Base-by-base conservation (phyloP, 1,284 basidiomycete species). In the Ceratobasidium papillatum region DNA sequence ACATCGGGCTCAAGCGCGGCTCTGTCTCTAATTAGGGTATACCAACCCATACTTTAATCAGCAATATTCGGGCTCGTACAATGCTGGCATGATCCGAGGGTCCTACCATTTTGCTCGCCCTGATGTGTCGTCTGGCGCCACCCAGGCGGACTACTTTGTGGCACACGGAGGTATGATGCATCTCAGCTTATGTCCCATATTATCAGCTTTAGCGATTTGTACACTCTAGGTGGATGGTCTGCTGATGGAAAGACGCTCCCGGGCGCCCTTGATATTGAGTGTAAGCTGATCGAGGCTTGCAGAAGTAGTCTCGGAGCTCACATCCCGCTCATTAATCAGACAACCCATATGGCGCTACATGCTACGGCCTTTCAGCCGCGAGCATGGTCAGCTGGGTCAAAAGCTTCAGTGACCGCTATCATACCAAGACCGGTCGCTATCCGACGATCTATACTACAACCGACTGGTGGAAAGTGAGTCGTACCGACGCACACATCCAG, bases 181-280 rank as follows among this genome's bases (percentile, higher is more conserved):
- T 22, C 25, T 43, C 59, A 30, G 27, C 45, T 47, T 43, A n/a
- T 19, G 8, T 41, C 27, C 34, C 30, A 56, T 14, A 71, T 43
- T 69, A 27, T 22, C 14, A 12, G 17, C 34, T 25, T 19, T 56
- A 36, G 38, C 19, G 17, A 52, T 3, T 22, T 30, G 9, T 41
- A 36, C 7, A 73, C n/a, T 68, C 43, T 72, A 86, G 85, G 87
- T 77, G 87, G 87, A 9, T 90, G 88, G 88, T 84, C 84, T 43
- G 80, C 80, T 9, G 88, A 90, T 79, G 88, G 87, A 2, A 86
- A 85, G 56, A 91, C 89, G 27, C 87, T 90, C 12, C 89, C 90
- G 27, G 89, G 89, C 17, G 87, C 86, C n/a, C 81, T 91, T 12
- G 89, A 91, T 77, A 86, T 91, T 69, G 89, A 90, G 78, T 86